A percentile compares a stretch with the other conserved stretches of the same genome.
phyloP scores from a whole-genome alignment of 2,329 filamentous ascomycete species.

The Cladophialophora yegresii region DNA sequence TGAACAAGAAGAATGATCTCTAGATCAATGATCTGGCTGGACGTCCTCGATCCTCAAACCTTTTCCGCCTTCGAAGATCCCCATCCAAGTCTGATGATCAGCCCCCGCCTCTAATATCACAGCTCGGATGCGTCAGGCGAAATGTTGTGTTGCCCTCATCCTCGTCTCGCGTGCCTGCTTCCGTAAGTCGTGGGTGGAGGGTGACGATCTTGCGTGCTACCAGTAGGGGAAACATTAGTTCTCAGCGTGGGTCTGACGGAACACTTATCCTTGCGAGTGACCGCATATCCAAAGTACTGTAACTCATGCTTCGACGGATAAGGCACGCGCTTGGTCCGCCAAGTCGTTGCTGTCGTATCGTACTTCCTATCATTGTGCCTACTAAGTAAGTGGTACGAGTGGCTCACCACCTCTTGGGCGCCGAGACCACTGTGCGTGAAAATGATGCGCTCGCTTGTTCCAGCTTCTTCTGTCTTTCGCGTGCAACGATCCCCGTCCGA shows the following conservation, averaged over 20 bases:
- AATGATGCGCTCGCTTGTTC: constrained; percentile 54
- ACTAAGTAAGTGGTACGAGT: neutral
- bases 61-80: neutral
- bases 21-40: neutral
- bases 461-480: constrained; percentile 57
- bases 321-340: neutral
- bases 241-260: neutral
- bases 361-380: neutral
- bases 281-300: neutral
- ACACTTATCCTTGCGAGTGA: neutral
- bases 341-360: neutral
- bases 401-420: constrained; percentile 51
- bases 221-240: neutral
- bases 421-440: constrained; percentile 51
- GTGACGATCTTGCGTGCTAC: neutral
- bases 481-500: constrained; percentile 70
- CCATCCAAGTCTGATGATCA: neutral
- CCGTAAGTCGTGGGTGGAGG: neutral
- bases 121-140: neutral
- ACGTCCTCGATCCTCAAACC: neutral
- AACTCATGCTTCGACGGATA: neutral
- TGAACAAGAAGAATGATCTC: neutral
- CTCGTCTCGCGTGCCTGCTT: neutral
- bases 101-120: neutral
- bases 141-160: neutral